Percentiles rank a stretch among this genome's conserved stretches.
Conservation (phyloP, 225 moss, liverwort and hornwort species). For the Marchantia polymorpha region DNA sequence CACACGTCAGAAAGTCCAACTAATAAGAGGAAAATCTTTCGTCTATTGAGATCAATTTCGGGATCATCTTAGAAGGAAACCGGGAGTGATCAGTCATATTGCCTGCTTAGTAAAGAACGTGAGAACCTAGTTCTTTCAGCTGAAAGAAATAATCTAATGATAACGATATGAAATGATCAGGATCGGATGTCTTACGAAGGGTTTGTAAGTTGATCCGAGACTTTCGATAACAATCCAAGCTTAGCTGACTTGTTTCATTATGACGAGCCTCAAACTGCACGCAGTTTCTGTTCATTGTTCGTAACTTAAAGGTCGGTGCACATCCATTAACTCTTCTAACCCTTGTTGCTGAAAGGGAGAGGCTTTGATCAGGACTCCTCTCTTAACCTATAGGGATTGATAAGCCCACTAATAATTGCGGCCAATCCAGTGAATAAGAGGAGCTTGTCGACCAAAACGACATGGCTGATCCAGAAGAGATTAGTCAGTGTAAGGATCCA, state of each 20-base stretch:
- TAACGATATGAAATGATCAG: neutral
- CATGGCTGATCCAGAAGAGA: slow-evolving; percentile 19
- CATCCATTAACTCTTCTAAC: neutral
- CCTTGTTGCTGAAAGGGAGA: slow-evolving; percentile 10
- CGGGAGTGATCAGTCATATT: too few relatives aligned
- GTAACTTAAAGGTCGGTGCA: slow-evolving; percentile 1
- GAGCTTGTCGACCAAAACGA: slow-evolving; percentile 13
- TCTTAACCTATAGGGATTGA: slow-evolving; percentile 1
- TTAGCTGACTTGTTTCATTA: neutral
- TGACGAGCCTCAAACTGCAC: neutral
- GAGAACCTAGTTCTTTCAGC: too few relatives aligned
- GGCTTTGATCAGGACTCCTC: slow-evolving; percentile 19
- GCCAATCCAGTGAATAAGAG: slow-evolving; percentile 16
- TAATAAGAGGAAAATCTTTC: too few relatives aligned
- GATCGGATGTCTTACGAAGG: neutral
- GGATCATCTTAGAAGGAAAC: too few relatives aligned
- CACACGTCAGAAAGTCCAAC: neutral
- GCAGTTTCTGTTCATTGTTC: neutral
- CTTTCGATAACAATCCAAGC: neutral
- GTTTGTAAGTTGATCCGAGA: neutral
- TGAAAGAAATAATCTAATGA: neutral
- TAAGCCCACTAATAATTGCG: neutral
- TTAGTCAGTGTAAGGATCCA: slow-evolving; percentile 19
- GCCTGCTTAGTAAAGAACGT: too few relatives aligned
- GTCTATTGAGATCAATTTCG: too few relatives aligned